phyloP scores from a whole-genome alignment of 2,329 filamentous ascomycete genomes.

The Diaporthe caulivora region DNA sequence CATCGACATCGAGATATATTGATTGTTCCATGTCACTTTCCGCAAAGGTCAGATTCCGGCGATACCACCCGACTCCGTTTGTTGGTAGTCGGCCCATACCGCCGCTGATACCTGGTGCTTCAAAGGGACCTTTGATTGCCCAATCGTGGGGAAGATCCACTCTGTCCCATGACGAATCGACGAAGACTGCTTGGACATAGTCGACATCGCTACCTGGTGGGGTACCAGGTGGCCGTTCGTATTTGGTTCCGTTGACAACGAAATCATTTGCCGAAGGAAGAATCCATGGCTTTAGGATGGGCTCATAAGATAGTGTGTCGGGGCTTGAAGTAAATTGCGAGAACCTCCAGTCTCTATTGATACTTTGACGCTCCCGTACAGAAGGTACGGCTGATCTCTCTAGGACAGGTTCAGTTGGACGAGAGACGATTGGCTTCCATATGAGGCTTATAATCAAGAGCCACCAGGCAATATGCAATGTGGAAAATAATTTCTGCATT shows the following conservation, averaged over 20 bases:
- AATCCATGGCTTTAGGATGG: slow-evolving; percentile 9
- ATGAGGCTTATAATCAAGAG: not conserved
- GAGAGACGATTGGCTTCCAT: not conserved
- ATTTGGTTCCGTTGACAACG: slow-evolving; percentile 14
- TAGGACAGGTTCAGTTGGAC: not conserved
- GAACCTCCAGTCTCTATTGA: slow-evolving; percentile 10
- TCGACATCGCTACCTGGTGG: slow-evolving; percentile 20
- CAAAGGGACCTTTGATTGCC: slow-evolving; percentile 61
- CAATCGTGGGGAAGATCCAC: slow-evolving; percentile 62
- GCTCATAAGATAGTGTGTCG: slow-evolving; percentile 8
- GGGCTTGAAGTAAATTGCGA: not conserved
- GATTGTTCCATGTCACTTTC: slow-evolving; percentile 51
- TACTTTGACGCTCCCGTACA: not conserved
- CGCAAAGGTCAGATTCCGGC: slow-evolving; percentile 51
- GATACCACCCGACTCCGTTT: slow-evolving; percentile 66
- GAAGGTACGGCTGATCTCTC: not conserved
- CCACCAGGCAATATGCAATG: not conserved
- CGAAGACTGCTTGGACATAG: slow-evolving; percentile 30
- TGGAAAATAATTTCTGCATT: not conserved
- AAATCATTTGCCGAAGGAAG: slow-evolving; percentile 21
- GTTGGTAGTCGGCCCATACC: slow-evolving; percentile 59
- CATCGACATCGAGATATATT: slow-evolving; percentile 62
- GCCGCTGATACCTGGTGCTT: slow-evolving; percentile 50
- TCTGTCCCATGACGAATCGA: slow-evolving; percentile 56
- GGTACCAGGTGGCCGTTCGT: slow-evolving; percentile 4